Base-by-base conservation (phyloP, 1,139 yeast species). In the Pichia sp. region DNA sequence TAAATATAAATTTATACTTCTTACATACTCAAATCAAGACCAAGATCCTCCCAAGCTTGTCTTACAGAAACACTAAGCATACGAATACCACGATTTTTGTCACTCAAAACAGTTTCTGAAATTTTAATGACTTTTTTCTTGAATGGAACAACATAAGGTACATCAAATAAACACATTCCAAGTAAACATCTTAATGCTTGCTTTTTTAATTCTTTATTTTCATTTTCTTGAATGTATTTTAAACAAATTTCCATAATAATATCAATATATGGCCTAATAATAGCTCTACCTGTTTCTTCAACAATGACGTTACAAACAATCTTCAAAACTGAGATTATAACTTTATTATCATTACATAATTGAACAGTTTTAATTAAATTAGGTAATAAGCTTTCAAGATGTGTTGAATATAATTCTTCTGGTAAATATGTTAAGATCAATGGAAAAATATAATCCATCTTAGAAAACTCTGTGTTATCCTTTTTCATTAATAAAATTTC, bases 11-110 rank as follows among this genome's bases (percentile, higher is more conserved):
- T 15, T 6, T 15, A 15, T 21, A 16, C 14, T 20, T 6, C 11
- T 29, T 38, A 41, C 36, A 41, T 28, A 21, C 35, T 25, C 3
- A 44, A 15, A 34, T 45, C 45, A 27, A 46, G 30, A 3, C 46
- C 46, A 15, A 40, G 31, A 8, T 38, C 46, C 18, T 48, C 50
- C 51, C 51, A 48, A 4, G 38, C 21, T 57, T 91, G 97, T 55
- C 96, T 75, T 40, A 91, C 77, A 51, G 82, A 86, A 41, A 83
- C 79, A 8, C 89, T 82, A 41, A 76, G 72, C 56, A 78, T 80
- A 54, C 98, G 74, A 2, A 91, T 86, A 6, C 61, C 64, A 59
- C 98, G 74, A 56, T 72, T 80, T 40, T 70, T 74, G 58, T 91
- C 96, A 51, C 85, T 95, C 49, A 91, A 65, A 1, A 74, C 79